Conservation (phyloP, 2,329 filamentous ascomycete genomes). For the Alternaria metachromatica region DNA sequence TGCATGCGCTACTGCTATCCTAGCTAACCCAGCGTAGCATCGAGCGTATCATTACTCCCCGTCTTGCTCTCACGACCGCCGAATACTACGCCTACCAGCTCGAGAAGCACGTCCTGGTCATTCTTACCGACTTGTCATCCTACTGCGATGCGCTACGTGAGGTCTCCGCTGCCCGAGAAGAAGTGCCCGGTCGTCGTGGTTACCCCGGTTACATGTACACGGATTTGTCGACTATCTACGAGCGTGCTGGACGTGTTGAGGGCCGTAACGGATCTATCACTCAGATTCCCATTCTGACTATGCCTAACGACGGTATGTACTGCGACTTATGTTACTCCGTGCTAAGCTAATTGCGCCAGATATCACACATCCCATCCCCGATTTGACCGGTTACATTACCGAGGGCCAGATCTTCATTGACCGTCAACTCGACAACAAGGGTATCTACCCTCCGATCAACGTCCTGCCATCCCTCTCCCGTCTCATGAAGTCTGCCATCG, state of each 20-base stretch:
- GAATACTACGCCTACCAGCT: constrained; percentile 99
- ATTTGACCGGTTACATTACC: constrained; percentile 98
- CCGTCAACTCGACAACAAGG: constrained; percentile 91
- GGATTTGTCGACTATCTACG: constrained; percentile 99
- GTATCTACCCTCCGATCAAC: constrained; percentile 98
- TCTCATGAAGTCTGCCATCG: constrained; percentile 99
- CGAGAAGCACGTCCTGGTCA: constrained; percentile 99
- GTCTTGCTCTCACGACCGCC: constrained; percentile 95
- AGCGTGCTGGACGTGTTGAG: constrained; percentile 95
- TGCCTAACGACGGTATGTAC: constrained; percentile 88
- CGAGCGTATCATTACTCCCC: constrained; percentile 99
- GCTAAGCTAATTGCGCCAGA: constrained; percentile 57
- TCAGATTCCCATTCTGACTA: constrained; percentile 97
- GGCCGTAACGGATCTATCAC: constrained; percentile 98
- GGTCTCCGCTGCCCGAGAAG: constrained; percentile 95
- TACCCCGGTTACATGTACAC: constrained; percentile 99
- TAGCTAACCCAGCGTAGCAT: constrained; percentile 65
- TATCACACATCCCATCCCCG: constrained; percentile 98
- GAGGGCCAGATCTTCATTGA: constrained; percentile 99
- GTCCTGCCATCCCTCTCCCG: constrained; percentile 96
- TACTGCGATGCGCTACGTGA: constrained; percentile 99
- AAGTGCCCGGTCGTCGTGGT: constrained; percentile 98
- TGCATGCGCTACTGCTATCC: background rate
- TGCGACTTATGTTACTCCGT: background rate
- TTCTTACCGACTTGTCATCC: constrained; percentile 95